Evolutionary conservation across 2,329 filamentous ascomycete species (phyloP).

Genomic region (Macrophomina tecta): DNA sequence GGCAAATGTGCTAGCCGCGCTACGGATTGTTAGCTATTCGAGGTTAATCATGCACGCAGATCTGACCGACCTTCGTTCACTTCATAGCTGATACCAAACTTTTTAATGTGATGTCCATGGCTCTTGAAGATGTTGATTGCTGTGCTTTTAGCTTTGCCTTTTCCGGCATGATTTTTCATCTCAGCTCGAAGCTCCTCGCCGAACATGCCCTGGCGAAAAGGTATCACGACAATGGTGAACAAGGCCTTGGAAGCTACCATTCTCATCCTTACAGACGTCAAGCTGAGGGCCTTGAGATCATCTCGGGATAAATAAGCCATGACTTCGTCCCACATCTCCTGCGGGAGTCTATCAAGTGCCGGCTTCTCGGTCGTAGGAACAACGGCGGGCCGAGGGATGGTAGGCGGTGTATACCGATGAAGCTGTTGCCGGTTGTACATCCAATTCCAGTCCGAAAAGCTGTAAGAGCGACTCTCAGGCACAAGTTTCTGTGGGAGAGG

Average conservation of each 20-base stretch:
- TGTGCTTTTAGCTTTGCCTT: slow-evolving; percentile 54
- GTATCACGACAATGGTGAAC: slow-evolving; percentile 68
- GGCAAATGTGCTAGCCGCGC: slow-evolving; percentile 56
- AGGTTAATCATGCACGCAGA: slow-evolving; percentile 39
- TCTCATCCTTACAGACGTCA: slow-evolving; percentile 67
- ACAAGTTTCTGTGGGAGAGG: not conserved
- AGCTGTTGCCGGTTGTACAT: not conserved
- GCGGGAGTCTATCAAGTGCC: slow-evolving; percentile 52
- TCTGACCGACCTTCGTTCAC: slow-evolving; percentile 58
- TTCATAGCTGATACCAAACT: slow-evolving; percentile 72
- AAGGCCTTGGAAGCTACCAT: slow-evolving; percentile 62
- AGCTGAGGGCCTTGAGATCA: slow-evolving; percentile 65
- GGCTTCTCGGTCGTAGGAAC: not conserved
- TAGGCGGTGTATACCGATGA: not conserved
- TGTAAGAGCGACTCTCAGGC: not conserved
- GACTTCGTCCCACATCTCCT: slow-evolving; percentile 68
- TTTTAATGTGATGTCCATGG: slow-evolving; percentile 65
- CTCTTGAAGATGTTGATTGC: slow-evolving; percentile 67
- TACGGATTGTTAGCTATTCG: slow-evolving; percentile 10
- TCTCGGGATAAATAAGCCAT: slow-evolving; percentile 61
- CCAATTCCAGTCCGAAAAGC: not conserved
- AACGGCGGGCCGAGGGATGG: not conserved
- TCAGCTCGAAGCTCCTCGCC: slow-evolving; percentile 41
- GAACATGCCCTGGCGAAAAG: slow-evolving; percentile 68
- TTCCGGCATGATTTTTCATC: slow-evolving; percentile 29